Base-by-base conservation (phyloP, 371 early-diverging fungal species). In the Capniomyces stellatus region DNA sequence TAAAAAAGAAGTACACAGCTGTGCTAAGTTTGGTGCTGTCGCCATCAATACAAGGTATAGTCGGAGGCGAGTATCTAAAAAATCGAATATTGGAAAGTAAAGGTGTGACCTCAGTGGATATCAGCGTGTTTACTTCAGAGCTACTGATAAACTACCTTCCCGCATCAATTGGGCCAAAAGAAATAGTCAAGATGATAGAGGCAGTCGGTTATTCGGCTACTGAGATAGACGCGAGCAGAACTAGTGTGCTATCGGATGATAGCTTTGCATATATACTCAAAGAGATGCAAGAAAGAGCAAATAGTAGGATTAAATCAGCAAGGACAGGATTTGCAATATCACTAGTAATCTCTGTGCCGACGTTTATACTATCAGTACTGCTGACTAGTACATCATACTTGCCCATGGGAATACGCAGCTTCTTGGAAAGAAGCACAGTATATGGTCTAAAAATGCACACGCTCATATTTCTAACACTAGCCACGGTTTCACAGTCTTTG, bases 41-140 rank as follows among this genome's bases (percentile, higher is more conserved):
- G 46, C 43, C 41, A 57, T 58, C 0, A 58, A 65, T 49, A 60
- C 6, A 42, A 4, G 39, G 22, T 13, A 25, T 52, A 27, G n/a
- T 22, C 6, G 13, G n/a, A 30, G 25, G 25, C 10, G 13, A 39
- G 52, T 40, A 28, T 13, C 10, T 21, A 29, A 43, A 42, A 15
- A 29, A 40, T 13, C 64, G 66, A 21, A 44, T 71, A 29, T 62
- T 68, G 0, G 89, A 87, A 0, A 71, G 89, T 8, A 23, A 67
- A 0, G 56, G 60, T 1, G 74, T 73, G 2, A 63, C 74, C 6
- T 6, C 10, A 35, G 35, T 35, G 15, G 15, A 35, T 15, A 15
- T 35, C 6, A 10, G 35, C 15, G 15, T 35, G 15, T 35, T 35
- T 15, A 35, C 35, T 15, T 35, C 35, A 35, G 35, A 35, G 15